These are phyloP conservation scores for Leptosphaerulina australis DNA, from an alignment of 2,329 filamentous ascomycete species.

Conservation along the genomic window DNA sequence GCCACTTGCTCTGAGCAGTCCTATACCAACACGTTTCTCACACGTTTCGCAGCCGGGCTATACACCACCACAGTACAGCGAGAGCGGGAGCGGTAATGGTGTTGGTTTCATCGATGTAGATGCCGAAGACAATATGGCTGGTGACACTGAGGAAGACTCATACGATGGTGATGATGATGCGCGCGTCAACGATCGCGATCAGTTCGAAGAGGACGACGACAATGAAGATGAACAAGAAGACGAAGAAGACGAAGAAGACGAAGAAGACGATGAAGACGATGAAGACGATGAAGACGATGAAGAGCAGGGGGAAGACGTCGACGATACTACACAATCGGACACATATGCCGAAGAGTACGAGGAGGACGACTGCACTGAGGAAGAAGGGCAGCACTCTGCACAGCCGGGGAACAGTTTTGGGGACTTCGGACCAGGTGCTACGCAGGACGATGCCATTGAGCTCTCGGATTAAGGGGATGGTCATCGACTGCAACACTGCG, in stretches of 20 bases:
- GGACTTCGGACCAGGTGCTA: slow-evolving; percentile 27
- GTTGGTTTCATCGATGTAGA: slow-evolving; percentile 18
- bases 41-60: slow-evolving; percentile 21
- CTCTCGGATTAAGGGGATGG: slow-evolving; percentile 41
- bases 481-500: too few relatives aligned
- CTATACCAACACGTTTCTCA: slow-evolving; percentile 30
- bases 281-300: too few relatives aligned
- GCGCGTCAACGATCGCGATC: slow-evolving; percentile 9
- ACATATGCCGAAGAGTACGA: slow-evolving; percentile 15
- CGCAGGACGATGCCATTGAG: slow-evolving; percentile 45
- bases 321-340: slow-evolving; percentile 12
- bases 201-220: slow-evolving; percentile 21
- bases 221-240: slow-evolving; percentile 14
- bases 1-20: slow-evolving; percentile 32
- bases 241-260: slow-evolving; percentile 1
- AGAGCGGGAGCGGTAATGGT: slow-evolving; percentile 17
- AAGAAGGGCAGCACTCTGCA: slow-evolving; percentile 17
- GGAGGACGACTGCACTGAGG: slow-evolving; percentile 19
- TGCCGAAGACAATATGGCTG: slow-evolving; percentile 16
- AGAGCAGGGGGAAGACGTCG: slow-evolving; percentile 12
- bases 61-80: slow-evolving; percentile 18
- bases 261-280: slow-evolving; percentile 20
- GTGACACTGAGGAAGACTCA: slow-evolving; percentile 17
- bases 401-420: slow-evolving; percentile 6
- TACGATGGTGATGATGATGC: slow-evolving; percentile 23